Conservation (phyloP, 2,329 filamentous ascomycete species). For the Sporothrix curviconia region DNA sequence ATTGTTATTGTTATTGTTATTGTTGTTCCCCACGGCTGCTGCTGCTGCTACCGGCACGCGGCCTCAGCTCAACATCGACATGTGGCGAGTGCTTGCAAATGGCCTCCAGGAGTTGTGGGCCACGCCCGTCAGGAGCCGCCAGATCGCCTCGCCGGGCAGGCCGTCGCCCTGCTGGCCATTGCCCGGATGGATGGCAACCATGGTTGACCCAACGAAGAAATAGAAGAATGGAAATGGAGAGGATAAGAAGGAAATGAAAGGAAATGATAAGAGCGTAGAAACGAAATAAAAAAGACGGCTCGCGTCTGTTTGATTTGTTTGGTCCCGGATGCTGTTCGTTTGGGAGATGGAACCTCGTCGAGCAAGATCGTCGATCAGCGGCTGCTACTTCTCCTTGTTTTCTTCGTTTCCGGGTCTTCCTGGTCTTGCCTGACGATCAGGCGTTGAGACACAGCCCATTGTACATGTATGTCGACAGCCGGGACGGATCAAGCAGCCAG, state of each 20-base stretch:
- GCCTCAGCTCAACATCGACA: background rate
- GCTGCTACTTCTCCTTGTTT: too few relatives aligned
- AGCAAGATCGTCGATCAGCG: too few relatives aligned
- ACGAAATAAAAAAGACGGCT: background rate
- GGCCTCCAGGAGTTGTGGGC: conserved; percentile 12
- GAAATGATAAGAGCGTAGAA: background rate
- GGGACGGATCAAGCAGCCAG: too few relatives aligned
- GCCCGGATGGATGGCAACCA: conserved; percentile 14
- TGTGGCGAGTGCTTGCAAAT: conserved; percentile 13
- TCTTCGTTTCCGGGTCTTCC: too few relatives aligned
- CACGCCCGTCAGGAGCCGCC: conserved; percentile 1
- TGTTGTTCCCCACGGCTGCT: background rate
- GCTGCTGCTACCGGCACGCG: background rate
- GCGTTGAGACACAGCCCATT: too few relatives aligned
- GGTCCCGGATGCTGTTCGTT: background rate
- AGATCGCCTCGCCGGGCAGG: conserved; percentile 8
- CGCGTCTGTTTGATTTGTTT: background rate
- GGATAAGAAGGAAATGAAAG: background rate
- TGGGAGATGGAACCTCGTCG: too few relatives aligned
- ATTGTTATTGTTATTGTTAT: background rate
- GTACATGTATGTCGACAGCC: too few relatives aligned
- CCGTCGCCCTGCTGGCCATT: background rate
- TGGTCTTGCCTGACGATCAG: too few relatives aligned
- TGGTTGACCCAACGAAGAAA: background rate
- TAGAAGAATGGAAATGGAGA: background rate